Evolutionary conservation across 768 basidiomycete genomes (phyloP).

Genomic region (Hirschioporus abietinus): DNA sequence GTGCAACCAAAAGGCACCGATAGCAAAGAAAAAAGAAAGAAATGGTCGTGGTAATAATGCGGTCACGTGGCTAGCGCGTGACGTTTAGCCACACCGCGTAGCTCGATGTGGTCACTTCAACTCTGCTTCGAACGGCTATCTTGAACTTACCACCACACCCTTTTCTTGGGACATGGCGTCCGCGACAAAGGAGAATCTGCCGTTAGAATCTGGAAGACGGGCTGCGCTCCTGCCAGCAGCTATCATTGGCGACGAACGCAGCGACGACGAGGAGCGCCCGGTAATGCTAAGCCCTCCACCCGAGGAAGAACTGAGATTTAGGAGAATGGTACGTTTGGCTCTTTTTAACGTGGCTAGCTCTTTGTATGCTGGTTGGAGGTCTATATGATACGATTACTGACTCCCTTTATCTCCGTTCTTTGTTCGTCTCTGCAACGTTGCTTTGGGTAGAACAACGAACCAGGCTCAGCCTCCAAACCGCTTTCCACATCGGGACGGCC

Average conservation of each 20-base stretch:
- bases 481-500: slow-evolving; percentile 4
- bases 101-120: background rate
- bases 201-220: background rate
- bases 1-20: background rate
- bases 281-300: slow-evolving; percentile 58
- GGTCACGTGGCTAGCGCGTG: background rate
- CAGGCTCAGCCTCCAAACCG: slow-evolving; percentile 7
- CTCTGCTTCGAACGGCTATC: background rate
- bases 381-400: slow-evolving; percentile 5
- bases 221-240: background rate
- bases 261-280: slow-evolving; percentile 2
- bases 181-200: background rate
- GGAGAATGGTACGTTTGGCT: slow-evolving; percentile 15
- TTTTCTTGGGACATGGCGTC: background rate
- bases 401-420: slow-evolving; percentile 11
- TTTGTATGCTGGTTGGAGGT: background rate
- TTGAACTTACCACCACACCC: background rate
- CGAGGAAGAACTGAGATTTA: slow-evolving; percentile 40
- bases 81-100: background rate
- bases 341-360: slow-evolving; percentile 17
- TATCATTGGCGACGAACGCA: background rate
- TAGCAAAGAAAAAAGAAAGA: background rate
- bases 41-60: background rate
- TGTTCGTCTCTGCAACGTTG: slow-evolving; percentile 17
- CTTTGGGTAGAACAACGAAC: slow-evolving; percentile 11